Base-by-base conservation (phyloP, 2,329 filamentous ascomycete genomes). In the Fusarium nisikadoi region DNA sequence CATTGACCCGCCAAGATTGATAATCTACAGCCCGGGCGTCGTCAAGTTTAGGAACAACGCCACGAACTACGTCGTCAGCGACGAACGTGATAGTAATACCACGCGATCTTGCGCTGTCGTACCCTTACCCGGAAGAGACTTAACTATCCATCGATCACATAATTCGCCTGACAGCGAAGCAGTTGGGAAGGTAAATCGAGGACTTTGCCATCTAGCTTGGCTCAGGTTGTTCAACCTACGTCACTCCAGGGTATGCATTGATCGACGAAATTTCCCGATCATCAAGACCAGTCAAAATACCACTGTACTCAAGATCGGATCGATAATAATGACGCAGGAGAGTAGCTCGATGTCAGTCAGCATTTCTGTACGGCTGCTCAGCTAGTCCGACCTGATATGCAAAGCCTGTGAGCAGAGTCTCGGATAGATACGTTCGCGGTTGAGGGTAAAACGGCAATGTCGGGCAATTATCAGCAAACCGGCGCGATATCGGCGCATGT, bases 221-320 rank as follows among this genome's bases (percentile, higher is more conserved):
- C 54, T 33, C 46, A 23, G 20, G 29, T 33, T 29, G 27, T 36
- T 19, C 23, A 29, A 35, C 58, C 8, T 65, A 69, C 71, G 71
- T 72, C 71, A 73, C 47, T 71, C 25, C 38, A 56, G 62, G 47
- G 39, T 59, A 71, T 42, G 49, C n/a, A 42, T 57, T 42, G 62
- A 73, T 73, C 55, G 52, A 59, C 31, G 19, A 49, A 64, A 46
- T 50, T 56, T 43, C 35, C 63, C 36, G 46, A 54, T 68, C 65
- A 35, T 27, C 41, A 53, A 29, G 20, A 49, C 23, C 52, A 53
- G 45, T 42, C 20, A 25, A 50, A n/a, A 19, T 33, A 29, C 31
- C 38, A 38, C 36, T 53, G 41, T 29, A 50, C 52, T 35, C 31
- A 47, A 35, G 31, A 52, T 59, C 46, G 41, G 45, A 49, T 69